Conservation (phyloP, 805 yeast genomes). For the Candida vaughaniae region DNA sequence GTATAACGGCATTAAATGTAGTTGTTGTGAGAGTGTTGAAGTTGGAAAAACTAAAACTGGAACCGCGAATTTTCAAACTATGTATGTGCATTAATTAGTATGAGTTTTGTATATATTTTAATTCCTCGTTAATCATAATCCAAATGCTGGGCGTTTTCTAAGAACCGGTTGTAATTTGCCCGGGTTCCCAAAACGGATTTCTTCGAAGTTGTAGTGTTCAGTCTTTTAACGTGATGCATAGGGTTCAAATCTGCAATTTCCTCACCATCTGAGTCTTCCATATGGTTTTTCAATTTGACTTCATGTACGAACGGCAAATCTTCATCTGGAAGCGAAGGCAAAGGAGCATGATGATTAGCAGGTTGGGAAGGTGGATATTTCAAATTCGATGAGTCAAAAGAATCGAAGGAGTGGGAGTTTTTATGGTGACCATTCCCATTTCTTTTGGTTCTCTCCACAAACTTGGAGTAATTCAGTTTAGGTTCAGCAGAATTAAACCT, state of each 20-base stretch:
- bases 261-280: background rate
- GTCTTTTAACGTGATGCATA: constrained; percentile 18
- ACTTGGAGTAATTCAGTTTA: constrained; percentile 12
- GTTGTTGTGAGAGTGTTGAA: background rate
- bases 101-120: no score
- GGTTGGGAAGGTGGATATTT: constrained; percentile 4
- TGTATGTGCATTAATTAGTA: background rate
- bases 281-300: constrained; percentile 22
- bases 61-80: background rate
- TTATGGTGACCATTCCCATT: constrained; percentile 4
- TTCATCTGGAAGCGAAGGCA: constrained; percentile 17
- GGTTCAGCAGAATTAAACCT: constrained; percentile 18
- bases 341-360: constrained; percentile 5
- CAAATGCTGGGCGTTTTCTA: constrained; percentile 27
- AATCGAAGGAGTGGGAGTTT: constrained; percentile 10
- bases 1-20: constrained; percentile 43
- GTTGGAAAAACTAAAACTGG: background rate
- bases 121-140: constrained; percentile 8
- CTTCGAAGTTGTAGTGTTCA: constrained; percentile 30
- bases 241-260: constrained; percentile 5
- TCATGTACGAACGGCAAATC: constrained; percentile 40
- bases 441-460: constrained; percentile 10
- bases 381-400: constrained; percentile 13
- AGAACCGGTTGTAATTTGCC: constrained; percentile 35
- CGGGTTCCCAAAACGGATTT: constrained; percentile 40